Evolutionary conservation across 2,329 filamentous ascomycete genomes (phyloP).

Genomic region (Grosmannia clavigera): DNA sequence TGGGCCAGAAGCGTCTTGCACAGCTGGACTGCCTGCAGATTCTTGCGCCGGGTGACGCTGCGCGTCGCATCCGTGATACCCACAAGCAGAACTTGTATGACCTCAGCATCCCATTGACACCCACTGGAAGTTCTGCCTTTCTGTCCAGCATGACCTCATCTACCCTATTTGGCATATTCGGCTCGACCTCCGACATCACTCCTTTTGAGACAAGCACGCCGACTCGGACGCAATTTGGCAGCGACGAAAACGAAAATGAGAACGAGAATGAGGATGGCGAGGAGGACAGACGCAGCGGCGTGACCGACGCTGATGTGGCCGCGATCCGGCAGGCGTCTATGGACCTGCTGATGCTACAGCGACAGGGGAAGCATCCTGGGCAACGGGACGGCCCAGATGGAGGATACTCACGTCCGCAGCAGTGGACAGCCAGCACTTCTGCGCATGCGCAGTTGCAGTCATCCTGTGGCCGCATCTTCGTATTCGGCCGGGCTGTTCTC

Average conservation of each 20-base stretch:
- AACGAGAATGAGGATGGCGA: background rate
- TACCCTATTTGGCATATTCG: slow-evolving; percentile 86
- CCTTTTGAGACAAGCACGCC: slow-evolving; percentile 47
- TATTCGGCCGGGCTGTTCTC: slow-evolving; percentile 45
- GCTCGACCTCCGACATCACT: slow-evolving; percentile 31
- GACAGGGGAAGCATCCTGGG: slow-evolving; percentile 1
- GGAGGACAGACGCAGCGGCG: background rate
- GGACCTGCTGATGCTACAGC: slow-evolving; percentile 11
- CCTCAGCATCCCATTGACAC: background rate
- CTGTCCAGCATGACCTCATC: slow-evolving; percentile 78
- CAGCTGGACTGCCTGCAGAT: background rate
- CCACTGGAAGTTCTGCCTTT: slow-evolving; percentile 28
- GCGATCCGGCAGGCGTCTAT: slow-evolving; percentile 10
- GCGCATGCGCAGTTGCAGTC: background rate
- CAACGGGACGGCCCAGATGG: background rate
- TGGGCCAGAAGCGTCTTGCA: background rate
- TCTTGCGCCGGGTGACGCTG: background rate
- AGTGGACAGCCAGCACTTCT: no score
- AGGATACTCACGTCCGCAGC: background rate
- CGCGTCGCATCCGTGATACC: background rate
- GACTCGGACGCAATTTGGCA: slow-evolving; percentile 11
- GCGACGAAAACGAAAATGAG: background rate
- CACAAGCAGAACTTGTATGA: background rate
- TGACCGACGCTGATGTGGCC: slow-evolving; percentile 6
- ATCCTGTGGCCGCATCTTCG: slow-evolving; percentile 25